These are phyloP conservation scores for Isatis lusitanica DNA, from an alignment of 441 rosid species.

Conservation along the genomic window DNA sequence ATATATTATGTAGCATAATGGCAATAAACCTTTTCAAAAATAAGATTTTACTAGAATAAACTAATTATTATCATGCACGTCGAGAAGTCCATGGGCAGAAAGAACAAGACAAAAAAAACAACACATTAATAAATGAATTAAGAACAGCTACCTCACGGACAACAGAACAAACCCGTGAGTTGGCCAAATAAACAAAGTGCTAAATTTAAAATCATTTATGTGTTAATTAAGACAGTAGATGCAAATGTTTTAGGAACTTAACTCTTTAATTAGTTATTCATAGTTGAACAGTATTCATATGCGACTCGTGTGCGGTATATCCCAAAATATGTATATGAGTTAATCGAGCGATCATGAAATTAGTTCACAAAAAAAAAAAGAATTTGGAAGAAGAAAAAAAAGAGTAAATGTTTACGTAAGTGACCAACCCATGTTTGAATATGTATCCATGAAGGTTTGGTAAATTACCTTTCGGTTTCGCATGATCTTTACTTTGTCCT, in stretches of 20 bases:
- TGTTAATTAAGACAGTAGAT: not conserved
- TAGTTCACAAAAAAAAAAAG: not conserved
- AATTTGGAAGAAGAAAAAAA: not conserved
- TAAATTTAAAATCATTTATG: not conserved
- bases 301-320: not conserved
- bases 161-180: slow-evolving; percentile 32
- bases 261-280: not conserved
- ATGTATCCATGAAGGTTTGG: slow-evolving; percentile 20
- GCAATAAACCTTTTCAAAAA: slow-evolving; percentile 5
- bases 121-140: slow-evolving; percentile 2
- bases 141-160: slow-evolving; percentile 24
- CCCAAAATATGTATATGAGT: not conserved
- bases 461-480: slow-evolving; percentile 5
- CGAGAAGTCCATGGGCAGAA: not conserved
- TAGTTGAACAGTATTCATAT: not conserved
- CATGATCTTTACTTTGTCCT: not conserved
- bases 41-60: not conserved
- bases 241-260: not conserved
- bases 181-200: slow-evolving; percentile 17
- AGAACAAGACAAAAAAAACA: not conserved
- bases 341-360: not conserved
- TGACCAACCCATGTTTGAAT: slow-evolving; percentile 21
- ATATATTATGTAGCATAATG: slow-evolving; percentile 3
- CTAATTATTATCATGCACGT: not conserved
- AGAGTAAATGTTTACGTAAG: not conserved